Conservation (phyloP, 768 basidiomycete genomes). For the Leccinum subtestaceum region DNA sequence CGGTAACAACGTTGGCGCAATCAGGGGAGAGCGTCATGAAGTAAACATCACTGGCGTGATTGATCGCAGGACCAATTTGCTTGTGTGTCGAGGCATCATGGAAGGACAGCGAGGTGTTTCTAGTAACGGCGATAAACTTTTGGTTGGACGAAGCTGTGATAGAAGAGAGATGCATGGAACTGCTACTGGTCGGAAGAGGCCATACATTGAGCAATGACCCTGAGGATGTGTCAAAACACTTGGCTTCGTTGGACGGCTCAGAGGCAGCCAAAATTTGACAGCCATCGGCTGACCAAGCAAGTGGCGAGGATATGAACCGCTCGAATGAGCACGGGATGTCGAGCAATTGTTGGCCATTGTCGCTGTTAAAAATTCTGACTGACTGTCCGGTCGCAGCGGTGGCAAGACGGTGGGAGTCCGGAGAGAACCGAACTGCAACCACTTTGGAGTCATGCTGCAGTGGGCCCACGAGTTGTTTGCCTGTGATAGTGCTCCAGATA, state of each 20-base stretch:
- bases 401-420: not conserved
- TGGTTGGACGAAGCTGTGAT: not conserved
- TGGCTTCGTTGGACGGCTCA: not conserved
- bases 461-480: not conserved
- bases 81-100: not conserved
- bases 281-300: not conserved
- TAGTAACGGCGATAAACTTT: not conserved
- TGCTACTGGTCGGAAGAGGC: not conserved
- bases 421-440: not conserved
- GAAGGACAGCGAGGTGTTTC: not conserved
- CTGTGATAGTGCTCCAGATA: not conserved
- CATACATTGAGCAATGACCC: not conserved
- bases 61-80: not conserved
- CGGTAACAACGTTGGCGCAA: not conserved
- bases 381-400: not conserved
- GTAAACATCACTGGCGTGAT: not conserved
- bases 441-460: not conserved
- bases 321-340: not conserved
- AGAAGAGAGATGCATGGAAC: not conserved
- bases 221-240: not conserved
- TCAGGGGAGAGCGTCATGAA: slow-evolving; percentile 1
- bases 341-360: not conserved
- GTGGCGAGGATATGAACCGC: not conserved
- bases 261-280: not conserved
- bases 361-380: not conserved